Base-by-base conservation (phyloP, 176 grass and related monocot species). In the Chrysopogon serrulatus region DNA sequence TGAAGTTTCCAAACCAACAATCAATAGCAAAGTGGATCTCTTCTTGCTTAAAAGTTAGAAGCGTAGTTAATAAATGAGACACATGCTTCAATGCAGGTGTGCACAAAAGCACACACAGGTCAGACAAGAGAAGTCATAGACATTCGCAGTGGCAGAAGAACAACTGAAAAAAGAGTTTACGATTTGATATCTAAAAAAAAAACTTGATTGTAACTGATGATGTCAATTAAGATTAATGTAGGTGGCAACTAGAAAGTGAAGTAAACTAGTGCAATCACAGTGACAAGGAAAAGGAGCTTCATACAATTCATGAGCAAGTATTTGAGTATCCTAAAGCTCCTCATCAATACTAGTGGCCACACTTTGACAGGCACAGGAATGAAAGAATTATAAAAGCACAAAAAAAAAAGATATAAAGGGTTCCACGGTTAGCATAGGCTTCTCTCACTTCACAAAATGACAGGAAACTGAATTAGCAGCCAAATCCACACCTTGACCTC, bases 231-330 rank as follows among this genome's bases (percentile, higher is more conserved):
- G 23, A 17, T 81, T 26, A 15, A 77, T 74, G 57, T 73, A 35
- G 80, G 21, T 53, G 10, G 17, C 30, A 74, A n/a, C 7, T 65
- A 57, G 33, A 33, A 78, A 79, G 74, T 71, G 27, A 86, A 82
- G 23, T 16, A 59, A 77, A 40, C 49, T 26, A 65, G 48, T 23
- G 10, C 26, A 76, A 34, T 33, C 11, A 74, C 11, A 74, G 13
- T 56, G 33, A 84, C 56, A 19, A 36, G 60, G 36, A 35, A 69
- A 30, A 19, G 2, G 65, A 70, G 35, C 49, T 47, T 51, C 49
- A 64, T n/a, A 23, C 41, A 77, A 39, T 19, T 77, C 39, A 81
- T 10, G 19, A 43, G 75, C 16, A 63, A 53, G 16, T 23, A 56
- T 26, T 34, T 8, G 37, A 71, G 57, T 40, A 70, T 62, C 63